These are phyloP conservation scores for Alternaria sp. DNA, from an alignment of 2,329 filamentous ascomycete genomes.

Conservation along the genomic window DNA sequence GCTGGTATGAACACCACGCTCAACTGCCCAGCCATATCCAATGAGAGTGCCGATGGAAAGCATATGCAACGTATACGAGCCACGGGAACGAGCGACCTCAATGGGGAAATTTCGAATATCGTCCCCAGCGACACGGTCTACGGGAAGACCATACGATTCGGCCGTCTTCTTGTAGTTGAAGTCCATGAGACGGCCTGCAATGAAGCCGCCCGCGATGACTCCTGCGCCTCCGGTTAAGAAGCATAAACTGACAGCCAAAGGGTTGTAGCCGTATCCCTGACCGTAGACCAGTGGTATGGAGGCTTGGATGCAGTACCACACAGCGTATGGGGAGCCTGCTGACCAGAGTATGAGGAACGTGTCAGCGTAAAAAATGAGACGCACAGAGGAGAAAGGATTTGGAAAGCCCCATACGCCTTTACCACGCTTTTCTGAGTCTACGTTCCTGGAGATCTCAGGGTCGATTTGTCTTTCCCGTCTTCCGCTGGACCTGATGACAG, in stretches of 20 bases:
- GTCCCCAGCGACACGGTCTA: background rate
- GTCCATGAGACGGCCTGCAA: background rate
- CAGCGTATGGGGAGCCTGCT: background rate
- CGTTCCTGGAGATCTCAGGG: rapidly evolving
- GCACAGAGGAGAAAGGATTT: background rate
- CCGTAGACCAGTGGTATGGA: background rate
- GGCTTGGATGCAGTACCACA: background rate
- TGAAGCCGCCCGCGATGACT: background rate
- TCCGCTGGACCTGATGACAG: background rate
- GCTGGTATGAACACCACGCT: background rate
- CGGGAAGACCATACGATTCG: background rate
- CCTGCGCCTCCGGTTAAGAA: background rate
- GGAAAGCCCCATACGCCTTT: background rate
- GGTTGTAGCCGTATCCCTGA: background rate
- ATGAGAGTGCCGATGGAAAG: background rate
- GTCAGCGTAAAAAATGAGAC: background rate
- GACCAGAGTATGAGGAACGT: background rate
- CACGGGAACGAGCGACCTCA: background rate
- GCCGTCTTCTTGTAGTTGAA: background rate
- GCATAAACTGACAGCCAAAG: background rate
- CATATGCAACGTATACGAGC: background rate
- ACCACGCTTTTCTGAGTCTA: background rate
- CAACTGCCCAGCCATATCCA: background rate
- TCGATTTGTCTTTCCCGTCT: background rate
- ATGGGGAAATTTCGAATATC: background rate